Evolutionary conservation across 2,329 filamentous ascomycete genomes (phyloP).

Genomic region (Verruconis gallopava): DNA sequence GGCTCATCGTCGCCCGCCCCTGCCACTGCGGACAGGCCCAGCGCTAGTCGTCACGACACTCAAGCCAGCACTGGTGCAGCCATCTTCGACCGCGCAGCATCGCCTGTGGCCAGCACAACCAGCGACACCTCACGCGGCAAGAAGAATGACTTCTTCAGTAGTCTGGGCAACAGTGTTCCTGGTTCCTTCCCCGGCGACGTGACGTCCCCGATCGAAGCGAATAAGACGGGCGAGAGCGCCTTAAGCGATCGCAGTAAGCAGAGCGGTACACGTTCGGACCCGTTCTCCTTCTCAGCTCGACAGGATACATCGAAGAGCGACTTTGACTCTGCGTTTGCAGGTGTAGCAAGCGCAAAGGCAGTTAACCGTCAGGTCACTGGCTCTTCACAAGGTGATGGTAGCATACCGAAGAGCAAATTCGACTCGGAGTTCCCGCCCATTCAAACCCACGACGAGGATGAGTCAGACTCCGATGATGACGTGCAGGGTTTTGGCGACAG

Average conservation of each 20-base stretch:
- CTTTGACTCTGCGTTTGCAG: slow-evolving; percentile 75
- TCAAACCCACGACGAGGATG: slow-evolving; percentile 60
- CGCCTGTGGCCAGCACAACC: slow-evolving; percentile 27
- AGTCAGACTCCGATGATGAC: slow-evolving; percentile 59
- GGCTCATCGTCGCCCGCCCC: slow-evolving; percentile 33
- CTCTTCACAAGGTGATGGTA: slow-evolving; percentile 20
- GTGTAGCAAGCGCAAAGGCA: slow-evolving; percentile 47
- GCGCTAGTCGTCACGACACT: slow-evolving; percentile 23
- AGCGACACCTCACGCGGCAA: slow-evolving; percentile 21
- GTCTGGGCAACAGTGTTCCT: slow-evolving; percentile 23
- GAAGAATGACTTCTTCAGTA: slow-evolving; percentile 25
- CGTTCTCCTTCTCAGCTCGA: slow-evolving; percentile 21
- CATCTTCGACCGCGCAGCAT: slow-evolving; percentile 24
- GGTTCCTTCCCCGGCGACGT: slow-evolving; percentile 37
- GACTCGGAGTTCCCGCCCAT: slow-evolving; percentile 86
- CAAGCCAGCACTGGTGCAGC: slow-evolving; percentile 22
- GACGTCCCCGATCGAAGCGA: slow-evolving; percentile 33
- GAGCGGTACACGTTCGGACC: slow-evolving; percentile 23
- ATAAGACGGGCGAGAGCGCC: slow-evolving; percentile 34
- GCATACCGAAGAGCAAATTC: slow-evolving; percentile 34
- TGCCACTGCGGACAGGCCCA: slow-evolving; percentile 25
- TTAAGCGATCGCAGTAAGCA: slow-evolving; percentile 32
- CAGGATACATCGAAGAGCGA: slow-evolving; percentile 51
- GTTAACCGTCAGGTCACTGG: slow-evolving; percentile 28
- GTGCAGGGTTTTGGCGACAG: slow-evolving; percentile 83